Evolutionary conservation across 2,329 filamentous ascomycete genomes (phyloP).

Genomic region (Thermomyces lanuginosus): DNA sequence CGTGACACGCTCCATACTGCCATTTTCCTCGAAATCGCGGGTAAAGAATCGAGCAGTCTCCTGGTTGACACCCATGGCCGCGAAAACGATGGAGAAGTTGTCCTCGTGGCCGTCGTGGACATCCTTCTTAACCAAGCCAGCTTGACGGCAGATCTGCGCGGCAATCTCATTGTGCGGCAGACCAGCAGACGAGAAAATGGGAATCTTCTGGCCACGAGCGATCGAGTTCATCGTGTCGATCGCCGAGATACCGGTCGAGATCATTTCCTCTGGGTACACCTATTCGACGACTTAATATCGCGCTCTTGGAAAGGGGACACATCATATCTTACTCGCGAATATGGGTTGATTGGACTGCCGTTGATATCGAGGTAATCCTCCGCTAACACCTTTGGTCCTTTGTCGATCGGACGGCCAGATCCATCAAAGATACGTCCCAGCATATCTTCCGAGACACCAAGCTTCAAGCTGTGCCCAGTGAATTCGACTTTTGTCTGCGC

Average conservation of each 20-base stretch:
- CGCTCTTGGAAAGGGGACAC: not conserved
- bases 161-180: constrained; percentile 99
- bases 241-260: constrained; percentile 95
- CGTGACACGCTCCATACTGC: constrained; percentile 90
- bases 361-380: constrained; percentile 99
- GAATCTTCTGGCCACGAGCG: constrained; percentile 97
- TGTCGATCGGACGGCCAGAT: constrained; percentile 94
- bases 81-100: constrained; percentile 99
- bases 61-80: constrained; percentile 99
- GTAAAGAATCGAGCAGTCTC: constrained; percentile 98
- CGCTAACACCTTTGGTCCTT: constrained; percentile 92
- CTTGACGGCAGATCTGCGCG: constrained; percentile 95
- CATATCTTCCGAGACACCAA: constrained; percentile 99
- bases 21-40: constrained; percentile 96
- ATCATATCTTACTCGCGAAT: constrained; percentile 56
- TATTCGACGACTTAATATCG: constrained; percentile 19
- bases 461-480: constrained; percentile 89
- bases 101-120: constrained; percentile 94
- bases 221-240: constrained; percentile 98
- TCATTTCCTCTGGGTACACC: constrained; percentile 99
- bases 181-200: constrained; percentile 97
- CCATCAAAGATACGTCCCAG: constrained; percentile 97
- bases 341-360: constrained; percentile 95
- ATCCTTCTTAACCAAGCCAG: constrained; percentile 84
- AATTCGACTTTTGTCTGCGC: constrained; percentile 87